Percentiles rank a stretch among this genome's conserved stretches.
Evolutionary conservation across 768 basidiomycete species (phyloP).

Genomic region (Phylloporus sp.): DNA sequence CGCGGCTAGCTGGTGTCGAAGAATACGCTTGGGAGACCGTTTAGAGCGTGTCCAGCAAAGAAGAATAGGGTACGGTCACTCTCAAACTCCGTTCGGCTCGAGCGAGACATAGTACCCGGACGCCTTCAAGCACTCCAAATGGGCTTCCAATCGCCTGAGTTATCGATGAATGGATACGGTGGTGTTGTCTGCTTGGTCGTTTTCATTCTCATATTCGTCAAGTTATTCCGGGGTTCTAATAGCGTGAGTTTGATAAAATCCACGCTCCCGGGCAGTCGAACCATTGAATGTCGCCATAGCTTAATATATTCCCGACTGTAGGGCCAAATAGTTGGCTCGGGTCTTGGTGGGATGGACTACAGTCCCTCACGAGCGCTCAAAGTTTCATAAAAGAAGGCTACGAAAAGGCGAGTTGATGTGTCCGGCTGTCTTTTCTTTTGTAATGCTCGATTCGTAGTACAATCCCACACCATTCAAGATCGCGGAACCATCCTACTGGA

Average conservation of each 20-base stretch:
- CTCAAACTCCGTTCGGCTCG: too few relatives aligned
- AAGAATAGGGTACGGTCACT: too few relatives aligned
- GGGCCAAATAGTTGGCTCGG: slow-evolving; percentile 2
- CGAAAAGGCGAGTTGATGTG: not conserved
- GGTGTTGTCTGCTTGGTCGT: not conserved
- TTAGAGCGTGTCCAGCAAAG: too few relatives aligned
- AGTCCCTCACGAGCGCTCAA: not conserved
- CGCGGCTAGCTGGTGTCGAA: too few relatives aligned
- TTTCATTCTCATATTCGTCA: not conserved
- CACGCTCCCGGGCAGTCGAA: not conserved
- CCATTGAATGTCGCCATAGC: not conserved
- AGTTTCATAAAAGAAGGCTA: not conserved
- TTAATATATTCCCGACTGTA: slow-evolving; percentile 2
- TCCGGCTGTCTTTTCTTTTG: not conserved
- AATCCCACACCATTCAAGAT: not conserved
- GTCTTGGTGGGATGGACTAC: slow-evolving; percentile 3
- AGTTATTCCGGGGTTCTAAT: not conserved
- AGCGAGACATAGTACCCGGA: too few relatives aligned
- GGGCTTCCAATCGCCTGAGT: not conserved
- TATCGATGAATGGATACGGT: not conserved
- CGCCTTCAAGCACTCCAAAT: not conserved
- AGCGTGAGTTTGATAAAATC: not conserved
- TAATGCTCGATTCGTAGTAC: not conserved
- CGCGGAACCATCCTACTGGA: not conserved
- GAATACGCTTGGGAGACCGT: too few relatives aligned